Conservation (phyloP, 257 asterid genomes). For the Solanum chiquidenum region DNA sequence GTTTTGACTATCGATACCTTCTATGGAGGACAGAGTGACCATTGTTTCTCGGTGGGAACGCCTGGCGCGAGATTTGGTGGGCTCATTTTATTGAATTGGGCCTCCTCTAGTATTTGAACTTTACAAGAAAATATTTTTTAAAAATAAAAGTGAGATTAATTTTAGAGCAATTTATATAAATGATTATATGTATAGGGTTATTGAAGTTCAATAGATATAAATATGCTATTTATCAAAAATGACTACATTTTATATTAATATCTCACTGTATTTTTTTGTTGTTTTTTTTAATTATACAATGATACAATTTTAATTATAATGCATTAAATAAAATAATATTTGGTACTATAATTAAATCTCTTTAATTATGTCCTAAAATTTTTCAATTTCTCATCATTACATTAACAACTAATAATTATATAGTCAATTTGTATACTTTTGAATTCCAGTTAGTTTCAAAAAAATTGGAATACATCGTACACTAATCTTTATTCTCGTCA, state of each 20-base stretch:
- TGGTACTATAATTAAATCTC: no score
- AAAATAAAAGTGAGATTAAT: no score
- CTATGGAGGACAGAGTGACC: not conserved
- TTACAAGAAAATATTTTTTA: not conserved
- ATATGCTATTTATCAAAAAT: no score
- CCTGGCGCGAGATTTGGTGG: slow-evolving; percentile 6
- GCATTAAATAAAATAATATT: no score
- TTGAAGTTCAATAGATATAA: not conserved
- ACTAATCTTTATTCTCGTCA: not conserved
- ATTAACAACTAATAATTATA: not conserved
- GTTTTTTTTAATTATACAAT: no score
- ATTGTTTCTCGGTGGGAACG: not conserved
- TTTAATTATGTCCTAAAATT: no score
- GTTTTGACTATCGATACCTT: not conserved
- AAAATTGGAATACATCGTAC: no score
- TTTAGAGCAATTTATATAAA: no score
- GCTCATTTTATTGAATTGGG: not conserved
- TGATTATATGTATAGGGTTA: no score
- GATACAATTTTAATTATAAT: no score
- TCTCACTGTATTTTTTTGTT: not conserved
- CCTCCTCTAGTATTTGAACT: not conserved
- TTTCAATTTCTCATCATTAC: no score
- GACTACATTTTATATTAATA: no score
- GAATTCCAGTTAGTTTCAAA: not conserved
- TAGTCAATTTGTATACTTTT: not conserved